Evolutionary conservation across 306 rosid species (phyloP).

Genomic region (Casuarina cunninghamiana): DNA sequence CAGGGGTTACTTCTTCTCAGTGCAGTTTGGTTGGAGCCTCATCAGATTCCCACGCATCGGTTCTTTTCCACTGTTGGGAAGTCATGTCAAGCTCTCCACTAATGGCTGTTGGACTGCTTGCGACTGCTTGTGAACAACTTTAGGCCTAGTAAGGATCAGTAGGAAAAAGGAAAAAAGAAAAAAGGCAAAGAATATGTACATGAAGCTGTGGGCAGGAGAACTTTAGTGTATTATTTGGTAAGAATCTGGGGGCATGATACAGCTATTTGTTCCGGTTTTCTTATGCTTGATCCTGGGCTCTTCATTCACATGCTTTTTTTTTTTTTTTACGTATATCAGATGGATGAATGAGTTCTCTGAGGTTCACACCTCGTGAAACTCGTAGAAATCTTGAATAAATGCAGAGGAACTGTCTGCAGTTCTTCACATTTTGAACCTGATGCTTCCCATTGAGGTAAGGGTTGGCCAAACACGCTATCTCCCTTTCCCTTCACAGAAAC

Average conservation of each 20-base stretch:
- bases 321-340: too few relatives aligned
- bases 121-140: not conserved
- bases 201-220: not conserved
- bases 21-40: not conserved
- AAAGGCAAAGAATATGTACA: not conserved
- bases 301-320: too few relatives aligned
- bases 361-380: too few relatives aligned
- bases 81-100: slow-evolving; percentile 5
- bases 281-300: too few relatives aligned
- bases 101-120: not conserved
- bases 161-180: not conserved
- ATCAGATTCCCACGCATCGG: not conserved
- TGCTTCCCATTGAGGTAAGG: too few relatives aligned
- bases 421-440: too few relatives aligned
- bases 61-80: not conserved
- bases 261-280: too few relatives aligned
- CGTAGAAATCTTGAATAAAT: too few relatives aligned
- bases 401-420: too few relatives aligned
- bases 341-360: too few relatives aligned
- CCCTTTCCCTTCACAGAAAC: too few relatives aligned
- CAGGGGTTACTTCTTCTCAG: not conserved
- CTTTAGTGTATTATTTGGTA: not conserved
- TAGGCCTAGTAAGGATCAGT: not conserved
- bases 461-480: too few relatives aligned
- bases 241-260: not conserved